Conservation (phyloP, 768 basidiomycete genomes). For the Lactarius sp. region DNA sequence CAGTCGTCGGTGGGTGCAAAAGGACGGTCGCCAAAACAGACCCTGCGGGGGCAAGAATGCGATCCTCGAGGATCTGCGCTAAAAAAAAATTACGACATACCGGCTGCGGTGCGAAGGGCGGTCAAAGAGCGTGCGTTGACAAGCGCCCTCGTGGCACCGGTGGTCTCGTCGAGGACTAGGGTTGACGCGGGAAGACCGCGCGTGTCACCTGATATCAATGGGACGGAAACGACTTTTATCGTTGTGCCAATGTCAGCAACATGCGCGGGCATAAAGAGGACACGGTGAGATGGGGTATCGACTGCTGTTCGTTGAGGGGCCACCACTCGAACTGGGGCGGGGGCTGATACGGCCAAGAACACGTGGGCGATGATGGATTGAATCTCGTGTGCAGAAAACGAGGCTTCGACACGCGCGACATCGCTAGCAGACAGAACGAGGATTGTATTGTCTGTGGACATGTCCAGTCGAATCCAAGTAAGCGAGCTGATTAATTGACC, state of each 20-base stretch:
- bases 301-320: conserved; percentile 58
- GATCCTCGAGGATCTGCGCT: neutral
- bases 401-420: conserved; percentile 46
- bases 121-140: conserved; percentile 77
- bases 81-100: conserved; percentile 36
- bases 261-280: conserved; percentile 82
- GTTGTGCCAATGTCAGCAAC: conserved; percentile 49
- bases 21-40: conserved; percentile 63
- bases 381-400: conserved; percentile 43
- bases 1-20: conserved; percentile 35
- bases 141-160: conserved; percentile 65
- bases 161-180: conserved; percentile 64
- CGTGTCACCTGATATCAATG: conserved; percentile 38
- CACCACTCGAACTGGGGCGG: neutral
- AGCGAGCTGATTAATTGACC: neutral
- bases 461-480: too few species aligned
- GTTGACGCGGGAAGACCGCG: conserved; percentile 73
- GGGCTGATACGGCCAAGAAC: conserved; percentile 17
- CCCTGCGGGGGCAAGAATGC: conserved; percentile 38
- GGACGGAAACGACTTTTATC: conserved; percentile 80
- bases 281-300: conserved; percentile 48
- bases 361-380: conserved; percentile 25
- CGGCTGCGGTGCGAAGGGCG: conserved; percentile 77
- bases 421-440: conserved; percentile 59
- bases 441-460: conserved; percentile 28